Conservation (phyloP, 2,329 filamentous ascomycete genomes). For the Cytospora paraplurivora region DNA sequence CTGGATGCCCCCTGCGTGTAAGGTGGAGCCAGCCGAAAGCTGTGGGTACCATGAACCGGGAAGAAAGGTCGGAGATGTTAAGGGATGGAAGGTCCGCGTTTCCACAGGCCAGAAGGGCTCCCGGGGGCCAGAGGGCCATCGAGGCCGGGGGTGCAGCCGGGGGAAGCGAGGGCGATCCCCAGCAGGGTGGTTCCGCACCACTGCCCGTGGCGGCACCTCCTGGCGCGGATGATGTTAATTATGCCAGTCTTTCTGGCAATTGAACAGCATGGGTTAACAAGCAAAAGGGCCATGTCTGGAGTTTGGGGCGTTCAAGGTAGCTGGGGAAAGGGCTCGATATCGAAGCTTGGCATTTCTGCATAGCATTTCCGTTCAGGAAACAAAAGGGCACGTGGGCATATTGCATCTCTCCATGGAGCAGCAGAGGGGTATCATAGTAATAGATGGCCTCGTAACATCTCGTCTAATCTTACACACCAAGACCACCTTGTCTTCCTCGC, state of each 20-base stretch:
- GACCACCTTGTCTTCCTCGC: not conserved
- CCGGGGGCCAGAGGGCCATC: slow-evolving; percentile 38
- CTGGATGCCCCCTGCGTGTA: slow-evolving; percentile 85
- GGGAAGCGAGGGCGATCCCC: slow-evolving; percentile 32
- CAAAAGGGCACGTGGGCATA: slow-evolving; percentile 6
- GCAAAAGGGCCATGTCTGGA: slow-evolving; percentile 28
- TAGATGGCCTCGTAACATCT: slow-evolving; percentile 26
- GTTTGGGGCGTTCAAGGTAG: slow-evolving; percentile 36
- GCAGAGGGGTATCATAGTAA: slow-evolving; percentile 38
- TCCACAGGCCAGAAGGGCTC: slow-evolving; percentile 47
- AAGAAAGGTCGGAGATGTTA: slow-evolving; percentile 79
- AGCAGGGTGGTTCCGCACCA: slow-evolving; percentile 34
- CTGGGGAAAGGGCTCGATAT: slow-evolving; percentile 5
- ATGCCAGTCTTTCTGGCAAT: slow-evolving; percentile 78
- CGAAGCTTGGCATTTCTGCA: not conserved
- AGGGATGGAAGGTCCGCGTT: slow-evolving; percentile 71
- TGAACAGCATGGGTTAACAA: slow-evolving; percentile 17
- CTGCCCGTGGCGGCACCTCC: slow-evolving; percentile 73
- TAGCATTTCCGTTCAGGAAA: not conserved
- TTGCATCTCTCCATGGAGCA: slow-evolving; percentile 1
- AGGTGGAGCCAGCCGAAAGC: slow-evolving; percentile 93
- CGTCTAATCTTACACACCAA: slow-evolving; percentile 24
- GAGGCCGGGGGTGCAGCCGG: slow-evolving; percentile 35
- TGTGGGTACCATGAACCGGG: slow-evolving; percentile 86
- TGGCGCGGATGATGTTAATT: slow-evolving; percentile 75